phyloP scores from a whole-genome alignment of 176 grass and related monocot genomes.

The Oryza meyeriana region DNA sequence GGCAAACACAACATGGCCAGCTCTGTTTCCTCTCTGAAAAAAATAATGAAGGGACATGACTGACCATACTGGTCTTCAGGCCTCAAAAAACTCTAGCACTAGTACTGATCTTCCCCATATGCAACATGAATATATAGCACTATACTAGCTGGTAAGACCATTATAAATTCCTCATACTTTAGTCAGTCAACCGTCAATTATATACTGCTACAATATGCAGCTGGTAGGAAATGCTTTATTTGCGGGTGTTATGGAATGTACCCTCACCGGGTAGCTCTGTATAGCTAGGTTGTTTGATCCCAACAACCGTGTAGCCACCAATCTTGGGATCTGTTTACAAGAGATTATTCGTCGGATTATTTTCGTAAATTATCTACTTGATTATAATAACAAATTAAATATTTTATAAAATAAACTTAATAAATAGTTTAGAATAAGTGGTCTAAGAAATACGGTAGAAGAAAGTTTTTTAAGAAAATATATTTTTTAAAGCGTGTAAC shows the following conservation, averaged over 20 bases:
- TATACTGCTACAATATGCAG: neutral
- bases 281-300: neutral
- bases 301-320: too few species aligned
- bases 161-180: neutral
- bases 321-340: too few species aligned
- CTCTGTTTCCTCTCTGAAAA: neutral
- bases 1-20: neutral
- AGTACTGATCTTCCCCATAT: neutral
- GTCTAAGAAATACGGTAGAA: too few species aligned
- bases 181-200: neutral
- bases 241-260: neutral
- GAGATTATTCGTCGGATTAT: too few species aligned
- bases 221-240: neutral
- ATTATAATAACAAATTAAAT: too few species aligned
- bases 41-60: neutral
- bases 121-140: neutral
- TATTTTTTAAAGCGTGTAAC: too few species aligned
- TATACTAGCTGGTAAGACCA: neutral
- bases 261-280: neutral
- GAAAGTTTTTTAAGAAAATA: too few species aligned
- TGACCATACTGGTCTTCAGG: neutral
- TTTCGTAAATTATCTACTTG: too few species aligned
- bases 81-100: neutral
- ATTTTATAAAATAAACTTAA: too few species aligned
- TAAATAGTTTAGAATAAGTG: too few species aligned